Evolutionary conservation across 2,329 filamentous ascomycete genomes (phyloP), one percentile per base, ranked within the genome.

Genomic region (Colletotrichum spinosum): DNA sequence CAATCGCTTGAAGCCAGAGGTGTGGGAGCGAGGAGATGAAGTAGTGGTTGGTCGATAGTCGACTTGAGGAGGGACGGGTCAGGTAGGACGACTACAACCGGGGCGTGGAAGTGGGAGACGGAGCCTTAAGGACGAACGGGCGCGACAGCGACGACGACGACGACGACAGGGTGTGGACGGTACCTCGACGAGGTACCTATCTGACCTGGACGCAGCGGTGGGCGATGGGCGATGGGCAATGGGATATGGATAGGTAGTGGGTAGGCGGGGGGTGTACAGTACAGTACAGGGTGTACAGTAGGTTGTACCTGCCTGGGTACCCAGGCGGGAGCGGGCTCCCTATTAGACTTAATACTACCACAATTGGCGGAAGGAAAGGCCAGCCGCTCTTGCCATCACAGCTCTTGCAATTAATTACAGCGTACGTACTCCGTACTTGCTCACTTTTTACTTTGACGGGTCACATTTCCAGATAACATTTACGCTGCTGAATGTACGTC

Each of bases 301-400:
- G 25, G 25, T 25, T 4, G 25, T 25, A 25, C 25, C 25, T 25
- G 25, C 25, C 25, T 5, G 10, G 45, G 10, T 15, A 15, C 45
- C 9, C n/a, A 34, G 33, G 55, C 41, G 51, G 53, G 42, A 60
- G 55, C 52, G 56, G 61, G 50, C 53, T 51, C 56, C 13, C 44
- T 56, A 67, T 66, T 67, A 67, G 51, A 52, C 65, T 67, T 51
- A 60, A 66, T 66, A 52, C 55, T 54, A 48, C 61, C 56, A 56
- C 61, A 67, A 67, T 65, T 66, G 65, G 65, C 56, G 52, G 61
- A 57, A 37, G 17, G 55, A 42, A 58, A 25, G 55, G 37, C 46
- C 37, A 51, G 46, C 25, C 46, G 55, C 46, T 42, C 25, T 25
- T 25, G 25, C 25, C 25, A 25, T 25, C 25, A 25, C 25, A 25